Evolutionary conservation across 1,284 basidiomycete species (phyloP), one percentile per base, ranked within the genome.

Genomic region (Irpex lacteus): DNA sequence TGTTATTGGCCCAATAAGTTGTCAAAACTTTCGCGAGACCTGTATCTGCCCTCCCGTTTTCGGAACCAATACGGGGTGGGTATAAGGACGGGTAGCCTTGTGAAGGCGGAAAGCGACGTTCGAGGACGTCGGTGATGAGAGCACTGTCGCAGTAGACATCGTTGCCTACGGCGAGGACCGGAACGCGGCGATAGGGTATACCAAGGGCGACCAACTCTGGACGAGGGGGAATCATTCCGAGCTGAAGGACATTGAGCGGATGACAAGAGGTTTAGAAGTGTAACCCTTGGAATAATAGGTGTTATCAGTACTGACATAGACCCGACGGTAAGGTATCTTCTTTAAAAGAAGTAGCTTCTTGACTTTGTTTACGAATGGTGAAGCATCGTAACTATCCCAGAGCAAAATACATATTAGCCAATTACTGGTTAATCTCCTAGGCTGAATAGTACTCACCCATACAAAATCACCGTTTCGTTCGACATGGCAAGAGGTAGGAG

Each of bases 81-180:
- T 13, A 47, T 47, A 47, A n/a, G 3, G 40, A 13, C 5, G 13
- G 13, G n/a, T 47, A 47, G 13, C n/a, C 40, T n/a, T 47, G 13
- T 47, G 40, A 47, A 15, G 40, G n/a, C 4, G 40, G 40, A n/a
- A 47, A 47, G 13, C 40, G 11, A 47, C 40, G 40, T n/a, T 47
- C 83, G 15, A 86, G 75, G 3, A 73, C 77, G 36, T 77, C 72
- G 9, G 76, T 76, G 62, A 85, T 85, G 66, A 84, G 72, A 61
- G 78, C 82, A 26, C 81, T 82, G 71, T 85, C 84, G 66, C 81
- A 82, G 69, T 83, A 84, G 1, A 85, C 76, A 66, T 86, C 84
- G 65, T 82, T 82, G 6, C 84, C 85, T 59, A 86, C 83, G n/a
- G 84, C 81, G 2, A 85, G 76, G 18, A 86, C 75, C n/a, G 84